A percentile compares a stretch with the other conserved stretches of the same genome.
These are phyloP conservation scores for Myotisia sp. DNA, from an alignment of 2,329 filamentous ascomycete species.

Conservation along the genomic window DNA sequence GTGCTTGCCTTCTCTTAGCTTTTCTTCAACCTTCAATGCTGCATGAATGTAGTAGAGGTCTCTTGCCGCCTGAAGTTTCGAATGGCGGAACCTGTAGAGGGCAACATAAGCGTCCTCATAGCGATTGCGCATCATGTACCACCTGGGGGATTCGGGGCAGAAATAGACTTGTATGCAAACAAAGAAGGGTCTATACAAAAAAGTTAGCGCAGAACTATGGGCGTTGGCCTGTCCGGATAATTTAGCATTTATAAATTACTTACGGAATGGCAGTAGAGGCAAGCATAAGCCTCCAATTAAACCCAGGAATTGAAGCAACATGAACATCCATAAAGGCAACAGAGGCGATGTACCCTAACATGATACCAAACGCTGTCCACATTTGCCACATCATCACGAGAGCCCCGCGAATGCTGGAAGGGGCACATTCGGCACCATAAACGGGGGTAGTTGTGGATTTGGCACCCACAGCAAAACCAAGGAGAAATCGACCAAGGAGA, in stretches of 20 bases:
- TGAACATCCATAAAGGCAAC: constrained; percentile 47
- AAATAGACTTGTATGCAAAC: constrained; percentile 44
- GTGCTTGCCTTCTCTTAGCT: constrained; percentile 32
- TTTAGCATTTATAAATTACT: constrained; percentile 30
- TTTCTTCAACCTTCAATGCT: constrained; percentile 35
- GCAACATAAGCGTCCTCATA: constrained; percentile 46
- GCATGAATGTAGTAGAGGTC: constrained; percentile 48
- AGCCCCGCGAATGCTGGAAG: constrained; percentile 41
- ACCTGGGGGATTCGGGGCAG: constrained; percentile 51
- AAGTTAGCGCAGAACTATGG: background rate
- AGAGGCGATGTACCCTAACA: constrained; percentile 52
- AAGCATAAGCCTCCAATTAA: constrained; percentile 32
- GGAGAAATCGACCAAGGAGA: constrained; percentile 38
- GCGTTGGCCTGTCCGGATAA: constrained; percentile 49
- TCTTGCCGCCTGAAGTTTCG: constrained; percentile 44
- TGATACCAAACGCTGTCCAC: constrained; percentile 44
- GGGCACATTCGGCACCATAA: constrained; percentile 40
- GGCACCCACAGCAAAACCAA: constrained; percentile 48
- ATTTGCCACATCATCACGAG: constrained; percentile 42
- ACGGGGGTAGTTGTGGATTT: constrained; percentile 42
- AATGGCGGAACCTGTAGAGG: constrained; percentile 43
- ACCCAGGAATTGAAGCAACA: constrained; percentile 36
- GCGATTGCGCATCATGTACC: constrained; percentile 51
- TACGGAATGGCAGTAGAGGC: constrained; percentile 33
- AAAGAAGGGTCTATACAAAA: constrained; percentile 46